Base-by-base conservation (phyloP, 371 early-diverging fungal species). In the Apophysomyces sp. region DNA sequence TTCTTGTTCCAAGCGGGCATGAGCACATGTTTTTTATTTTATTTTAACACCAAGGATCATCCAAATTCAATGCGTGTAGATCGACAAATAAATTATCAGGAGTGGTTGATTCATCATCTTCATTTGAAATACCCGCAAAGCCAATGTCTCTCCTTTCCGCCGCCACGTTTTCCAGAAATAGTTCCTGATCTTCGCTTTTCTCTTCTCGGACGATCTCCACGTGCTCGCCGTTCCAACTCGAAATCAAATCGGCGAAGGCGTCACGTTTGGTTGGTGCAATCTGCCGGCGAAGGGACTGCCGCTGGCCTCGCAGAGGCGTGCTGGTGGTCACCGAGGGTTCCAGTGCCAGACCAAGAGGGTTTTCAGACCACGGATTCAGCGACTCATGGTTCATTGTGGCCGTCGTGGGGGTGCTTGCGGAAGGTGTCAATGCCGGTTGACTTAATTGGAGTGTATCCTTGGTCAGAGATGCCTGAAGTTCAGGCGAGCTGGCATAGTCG, bases 171-270 rank as follows among this genome's bases (percentile, higher is more conserved):
- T 57, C 56, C 53, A 75, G 70, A 53, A 80, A 77, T 13, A 64
- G 56, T n/a, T 60, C 63, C 4, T 71, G 61, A 30, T 68, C 65
- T 27, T 65, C 62, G 13, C 59, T 57, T 11, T 27, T 49, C 57
- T 39, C 27, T 51, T 52, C 24, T 18, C 49, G 55, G 52, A 31
- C 52, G 21, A 16, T 18, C 28, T 61, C 53, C 18, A 58, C 63
- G 6, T 21, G 49, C 21, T 44, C 59, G 1, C 58, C 67, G 39
- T 77, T 71, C 80, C 80, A 80, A 57, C 72, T 77, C 0, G 64
- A 62, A 55, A 80, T 80, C 31, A 80, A 57, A 62, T 80, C 80
- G 4, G 80, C 75, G 70, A 80, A 80, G 6, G 73, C 77, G 21
- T 59, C 60, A 54, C 74, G 67, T 53, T 77, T 80, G 36, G 66